phyloP scores from a whole-genome alignment of 2,329 filamentous ascomycete species.

The Apiospora malaysiana region DNA sequence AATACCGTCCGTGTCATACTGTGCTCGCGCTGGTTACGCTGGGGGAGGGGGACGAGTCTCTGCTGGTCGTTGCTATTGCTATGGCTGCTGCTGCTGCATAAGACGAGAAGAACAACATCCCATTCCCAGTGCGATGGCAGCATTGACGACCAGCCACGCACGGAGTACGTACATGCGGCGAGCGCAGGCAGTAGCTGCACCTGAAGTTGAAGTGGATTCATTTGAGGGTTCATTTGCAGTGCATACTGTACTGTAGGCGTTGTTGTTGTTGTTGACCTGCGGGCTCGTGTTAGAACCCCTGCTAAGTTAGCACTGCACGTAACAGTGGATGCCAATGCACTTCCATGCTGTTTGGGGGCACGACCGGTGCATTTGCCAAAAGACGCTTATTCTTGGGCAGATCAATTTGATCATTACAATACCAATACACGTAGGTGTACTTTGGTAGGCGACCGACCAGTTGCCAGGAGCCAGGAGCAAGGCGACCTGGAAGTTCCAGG shows the following conservation, averaged over 20 bases:
- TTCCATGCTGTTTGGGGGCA: conserved; percentile 18
- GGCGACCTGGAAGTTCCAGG: too few species aligned
- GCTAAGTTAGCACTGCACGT: conserved; percentile 18
- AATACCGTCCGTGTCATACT: conserved; percentile 10
- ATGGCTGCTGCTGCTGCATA: not conserved
- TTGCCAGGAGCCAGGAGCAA: not conserved
- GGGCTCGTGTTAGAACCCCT: conserved; percentile 16
- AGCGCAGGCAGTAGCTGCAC: conserved; percentile 8
- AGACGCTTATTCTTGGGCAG: conserved; percentile 13
- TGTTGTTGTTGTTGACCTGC: conserved; percentile 16
- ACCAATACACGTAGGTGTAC: too few species aligned
- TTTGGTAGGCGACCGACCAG: too few species aligned
- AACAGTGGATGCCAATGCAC: conserved; percentile 18
- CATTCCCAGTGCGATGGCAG: conserved; percentile 1
- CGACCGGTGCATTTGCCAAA: conserved; percentile 15
- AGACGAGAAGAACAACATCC: not conserved
- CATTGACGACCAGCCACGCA: not conserved
- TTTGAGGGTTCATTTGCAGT: conserved; percentile 17
- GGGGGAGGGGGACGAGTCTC: too few species aligned
- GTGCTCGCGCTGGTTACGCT: not conserved
- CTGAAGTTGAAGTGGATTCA: conserved; percentile 17
- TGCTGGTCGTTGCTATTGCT: too few species aligned
- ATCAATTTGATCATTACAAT: not conserved
- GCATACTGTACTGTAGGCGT: conserved; percentile 13
- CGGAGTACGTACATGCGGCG: conserved; percentile 4